Evolutionary conservation across 1,139 yeast genomes (phyloP).

Genomic region (Debaryomyces subglobosus): DNA sequence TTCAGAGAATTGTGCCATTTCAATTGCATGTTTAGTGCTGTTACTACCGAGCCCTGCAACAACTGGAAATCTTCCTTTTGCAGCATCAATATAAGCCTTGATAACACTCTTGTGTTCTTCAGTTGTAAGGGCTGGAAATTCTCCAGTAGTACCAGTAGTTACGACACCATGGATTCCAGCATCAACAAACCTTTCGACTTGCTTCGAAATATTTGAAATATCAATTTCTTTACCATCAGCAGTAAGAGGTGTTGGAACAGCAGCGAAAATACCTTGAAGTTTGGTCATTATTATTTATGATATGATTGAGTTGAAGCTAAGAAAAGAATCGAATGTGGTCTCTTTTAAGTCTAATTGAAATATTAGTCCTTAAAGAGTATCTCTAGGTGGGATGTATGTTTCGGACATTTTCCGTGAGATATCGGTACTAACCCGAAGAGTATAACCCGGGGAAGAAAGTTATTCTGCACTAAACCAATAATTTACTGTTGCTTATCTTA

Average conservation of each 20-base stretch:
- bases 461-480: no score
- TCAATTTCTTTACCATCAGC: constrained; percentile 13
- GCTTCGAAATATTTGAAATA: constrained; percentile 11
- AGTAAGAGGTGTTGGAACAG: constrained; percentile 20
- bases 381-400: background rate
- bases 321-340: background rate
- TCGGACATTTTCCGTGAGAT: no score
- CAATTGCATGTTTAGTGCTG: constrained; percentile 18
- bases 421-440: no score
- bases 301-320: background rate
- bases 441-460: no score
- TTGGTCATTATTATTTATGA: constrained; percentile 1
- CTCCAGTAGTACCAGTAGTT: constrained; percentile 22
- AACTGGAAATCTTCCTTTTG: constrained; percentile 17
- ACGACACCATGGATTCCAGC: constrained; percentile 20
- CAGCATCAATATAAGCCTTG: constrained; percentile 20
- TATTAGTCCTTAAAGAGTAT: background rate
- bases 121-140: constrained; percentile 17
- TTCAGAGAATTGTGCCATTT: constrained; percentile 18
- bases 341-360: background rate
- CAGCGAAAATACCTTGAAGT: constrained; percentile 18
- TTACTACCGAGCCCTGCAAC: constrained; percentile 20
- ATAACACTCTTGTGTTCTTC: constrained; percentile 19
- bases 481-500: background rate
- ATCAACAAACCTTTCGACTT: constrained; percentile 17